A percentile compares a stretch with the other conserved stretches of the same genome.
phyloP scores from a whole-genome alignment of 2,329 filamentous ascomycete genomes.

The Hypoxylon sp. region DNA sequence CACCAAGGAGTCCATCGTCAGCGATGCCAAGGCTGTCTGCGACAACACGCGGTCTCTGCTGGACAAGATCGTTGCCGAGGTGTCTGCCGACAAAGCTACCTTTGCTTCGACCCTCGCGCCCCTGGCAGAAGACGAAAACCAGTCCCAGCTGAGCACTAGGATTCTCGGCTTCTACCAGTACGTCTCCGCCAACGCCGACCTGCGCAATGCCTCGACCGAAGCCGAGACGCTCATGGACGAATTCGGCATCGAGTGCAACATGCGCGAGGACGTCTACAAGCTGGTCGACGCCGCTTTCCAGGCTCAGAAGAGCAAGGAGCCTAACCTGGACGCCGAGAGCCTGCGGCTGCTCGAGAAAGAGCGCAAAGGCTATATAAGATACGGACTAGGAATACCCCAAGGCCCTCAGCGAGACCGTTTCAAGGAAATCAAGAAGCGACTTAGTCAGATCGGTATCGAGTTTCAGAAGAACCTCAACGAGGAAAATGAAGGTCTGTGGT shows the following conservation, averaged over 20 bases:
- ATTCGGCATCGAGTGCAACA: constrained; percentile 78
- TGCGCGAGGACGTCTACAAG: constrained; percentile 83
- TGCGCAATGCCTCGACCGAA: constrained; percentile 79
- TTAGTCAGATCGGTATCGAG: constrained; percentile 76
- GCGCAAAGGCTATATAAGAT: constrained; percentile 77
- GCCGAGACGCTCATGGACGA: constrained; percentile 79
- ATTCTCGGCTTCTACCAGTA: constrained; percentile 84
- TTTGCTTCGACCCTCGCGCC: constrained; percentile 67
- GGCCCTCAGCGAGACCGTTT: constrained; percentile 78
- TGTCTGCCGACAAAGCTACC: constrained; percentile 60
- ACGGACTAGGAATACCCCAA: constrained; percentile 75
- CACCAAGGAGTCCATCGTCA: constrained; percentile 72
- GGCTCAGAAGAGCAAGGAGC: constrained; percentile 60
- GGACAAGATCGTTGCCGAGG: constrained; percentile 71
- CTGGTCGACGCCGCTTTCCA: constrained; percentile 67
- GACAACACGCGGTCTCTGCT: constrained; percentile 68
- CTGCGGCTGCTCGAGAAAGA: constrained; percentile 79
- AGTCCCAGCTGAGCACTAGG: constrained; percentile 63
- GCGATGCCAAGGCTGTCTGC: constrained; percentile 72
- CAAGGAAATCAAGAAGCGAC: constrained; percentile 84
- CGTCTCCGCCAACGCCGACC: constrained; percentile 71
- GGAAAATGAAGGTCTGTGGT: constrained; percentile 83
- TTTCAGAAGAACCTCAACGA: constrained; percentile 85
- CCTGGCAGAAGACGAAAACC: constrained; percentile 77
- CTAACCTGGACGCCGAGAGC: constrained; percentile 71